Conservation (phyloP, 129 eudicot species). For the Mikania micrantha region DNA sequence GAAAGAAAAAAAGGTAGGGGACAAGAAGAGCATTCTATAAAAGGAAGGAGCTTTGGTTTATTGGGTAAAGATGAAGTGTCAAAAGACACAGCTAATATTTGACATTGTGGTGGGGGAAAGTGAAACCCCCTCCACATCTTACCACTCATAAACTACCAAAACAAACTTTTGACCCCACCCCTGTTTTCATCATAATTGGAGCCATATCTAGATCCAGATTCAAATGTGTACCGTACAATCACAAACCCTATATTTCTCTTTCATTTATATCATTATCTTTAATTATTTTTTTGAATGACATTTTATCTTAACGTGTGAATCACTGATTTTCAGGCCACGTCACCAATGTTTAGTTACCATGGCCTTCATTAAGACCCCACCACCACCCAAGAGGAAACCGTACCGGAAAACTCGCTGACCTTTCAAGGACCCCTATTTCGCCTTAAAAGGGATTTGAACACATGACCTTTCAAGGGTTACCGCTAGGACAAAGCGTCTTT, state of each 20-base stretch:
- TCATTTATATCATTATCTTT: too few species aligned
- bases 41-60: slow-evolving; percentile 11
- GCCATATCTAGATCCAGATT: background rate
- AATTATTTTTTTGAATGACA: too few species aligned
- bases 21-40: slow-evolving; percentile 19
- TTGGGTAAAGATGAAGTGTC: slow-evolving; percentile 32
- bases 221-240: background rate
- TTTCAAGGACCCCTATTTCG: too few species aligned
- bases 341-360: too few species aligned
- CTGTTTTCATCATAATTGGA: background rate
- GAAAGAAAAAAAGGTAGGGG: slow-evolving; percentile 1
- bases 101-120: slow-evolving; percentile 22
- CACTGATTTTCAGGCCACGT: too few species aligned
- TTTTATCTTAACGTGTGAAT: too few species aligned
- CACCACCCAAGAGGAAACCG: too few species aligned
- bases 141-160: slow-evolving; percentile 29
- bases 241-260: background rate
- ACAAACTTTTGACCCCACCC: slow-evolving; percentile 25
- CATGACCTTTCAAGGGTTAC: too few species aligned
- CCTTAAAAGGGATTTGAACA: too few species aligned
- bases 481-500: too few species aligned
- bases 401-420: too few species aligned
- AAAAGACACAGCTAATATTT: slow-evolving; percentile 28
- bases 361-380: too few species aligned
- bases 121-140: slow-evolving; percentile 36